Conservation (phyloP, 2,329 filamentous ascomycete genomes). For the Emmonsiellopsis sp. region DNA sequence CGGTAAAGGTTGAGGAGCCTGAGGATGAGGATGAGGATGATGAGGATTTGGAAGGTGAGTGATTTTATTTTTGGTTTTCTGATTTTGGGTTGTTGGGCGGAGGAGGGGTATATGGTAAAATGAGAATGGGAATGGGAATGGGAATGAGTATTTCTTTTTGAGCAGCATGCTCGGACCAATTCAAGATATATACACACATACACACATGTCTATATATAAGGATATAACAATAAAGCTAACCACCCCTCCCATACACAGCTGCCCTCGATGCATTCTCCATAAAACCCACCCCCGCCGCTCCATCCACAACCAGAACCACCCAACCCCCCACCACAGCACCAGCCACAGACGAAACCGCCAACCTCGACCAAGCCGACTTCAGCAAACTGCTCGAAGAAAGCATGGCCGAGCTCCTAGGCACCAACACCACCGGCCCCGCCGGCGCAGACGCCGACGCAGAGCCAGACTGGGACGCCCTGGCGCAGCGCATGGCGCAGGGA, state of each 20-base stretch:
- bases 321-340: conserved; percentile 13
- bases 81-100: background rate
- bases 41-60: conserved; percentile 79
- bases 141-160: background rate
- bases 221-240: conserved; percentile 25
- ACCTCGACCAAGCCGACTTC: conserved; percentile 45
- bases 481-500: conserved; percentile 21
- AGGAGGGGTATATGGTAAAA: background rate
- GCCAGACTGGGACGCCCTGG: conserved; percentile 21
- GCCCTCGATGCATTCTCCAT: conserved; percentile 14
- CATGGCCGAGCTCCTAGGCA: conserved; percentile 67
- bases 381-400: conserved; percentile 77
- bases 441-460: conserved; percentile 57
- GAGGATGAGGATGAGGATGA: conserved; percentile 71
- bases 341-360: conserved; percentile 10
- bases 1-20: background rate
- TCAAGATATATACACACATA: background rate
- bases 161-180: background rate
- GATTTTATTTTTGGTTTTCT: background rate
- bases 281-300: conserved; percentile 18
- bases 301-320: conserved; percentile 11
- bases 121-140: background rate
- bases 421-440: conserved; percentile 61
- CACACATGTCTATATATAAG: conserved; percentile 2
- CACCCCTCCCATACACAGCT: conserved; percentile 21